Base-by-base conservation (phyloP, 1,284 basidiomycete species). In the Mycosarcoma maydis region DNA sequence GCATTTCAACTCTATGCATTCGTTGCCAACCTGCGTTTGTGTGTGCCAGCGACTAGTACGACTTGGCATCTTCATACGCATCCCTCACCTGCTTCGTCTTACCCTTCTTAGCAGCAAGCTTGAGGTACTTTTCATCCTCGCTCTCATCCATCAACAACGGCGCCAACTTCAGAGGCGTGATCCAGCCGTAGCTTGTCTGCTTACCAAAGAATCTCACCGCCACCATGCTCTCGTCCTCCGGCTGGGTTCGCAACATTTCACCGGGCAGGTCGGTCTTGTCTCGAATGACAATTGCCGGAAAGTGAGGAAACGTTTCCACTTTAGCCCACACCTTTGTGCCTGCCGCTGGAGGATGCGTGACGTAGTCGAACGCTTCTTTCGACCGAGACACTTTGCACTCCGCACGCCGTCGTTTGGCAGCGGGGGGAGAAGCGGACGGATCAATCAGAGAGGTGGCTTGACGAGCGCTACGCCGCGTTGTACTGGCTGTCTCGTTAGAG, bases 271-370 rank as follows among this genome's bases (percentile, higher is more conserved):
- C 19, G 1, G 47, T 19, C 16, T 17, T 13, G 23, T 71, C 53
- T 14, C 27, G 32, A 4, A 71, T 39, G 11, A 54, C 51, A 1
- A 40, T 19, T 7, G 48, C 68, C 0, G 68, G 68, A n/a, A 55
- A 62, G 41, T 57, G 45, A 1, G 68, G 62, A 24, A 43, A 56
- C 0, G 49, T 57, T 17, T 66, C 62, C 19, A 71, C 32, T 32
- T 71, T 71, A 23, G 68, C 68, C 68, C 68, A 71, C 6, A 71
- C 68, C 33, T 51, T 42, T 4, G 62, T 66, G 17, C 58, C 66
- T 27, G 34, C 33, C 22, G 40, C 36, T 16, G 61, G 54, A 9
- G 33, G 27, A 1, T 37, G 20, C 19, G 17, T 16, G 20, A 29
- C 14, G 16, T 33, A 41, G 10, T 53, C 43, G 10, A 13, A 13